Conservation (phyloP, 2,329 filamentous ascomycete genomes). For the Fusarium subtropicale region DNA sequence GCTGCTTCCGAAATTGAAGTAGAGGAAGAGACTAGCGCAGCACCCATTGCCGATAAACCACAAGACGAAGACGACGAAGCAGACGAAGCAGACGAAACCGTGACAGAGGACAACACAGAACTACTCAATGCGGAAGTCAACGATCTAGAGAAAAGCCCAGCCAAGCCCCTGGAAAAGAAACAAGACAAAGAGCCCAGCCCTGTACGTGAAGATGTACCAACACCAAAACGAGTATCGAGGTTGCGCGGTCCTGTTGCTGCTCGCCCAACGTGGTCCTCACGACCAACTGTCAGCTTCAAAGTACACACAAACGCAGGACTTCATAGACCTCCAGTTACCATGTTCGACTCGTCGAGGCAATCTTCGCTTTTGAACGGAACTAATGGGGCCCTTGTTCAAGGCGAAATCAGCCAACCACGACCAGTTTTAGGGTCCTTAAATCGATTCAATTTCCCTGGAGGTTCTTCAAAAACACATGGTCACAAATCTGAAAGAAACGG, state of each 20-base stretch:
- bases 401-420: constrained; percentile 35
- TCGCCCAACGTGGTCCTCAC: constrained; percentile 32
- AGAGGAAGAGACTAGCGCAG: constrained; percentile 17
- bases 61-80: background rate
- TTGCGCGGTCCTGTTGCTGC: constrained; percentile 35
- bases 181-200: background rate
- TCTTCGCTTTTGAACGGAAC: constrained; percentile 16
- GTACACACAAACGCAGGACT: constrained; percentile 42
- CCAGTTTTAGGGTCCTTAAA: constrained; percentile 37
- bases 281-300: constrained; percentile 43
- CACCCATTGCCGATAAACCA: background rate
- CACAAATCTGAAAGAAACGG: constrained; percentile 22
- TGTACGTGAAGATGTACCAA: constrained; percentile 9
- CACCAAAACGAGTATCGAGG: constrained; percentile 12
- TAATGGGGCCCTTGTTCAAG: constrained; percentile 42
- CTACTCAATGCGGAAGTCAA: background rate
- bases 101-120: constrained; percentile 7
- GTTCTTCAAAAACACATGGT: constrained; percentile 24
- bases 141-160: background rate
- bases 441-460: constrained; percentile 19
- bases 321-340: constrained; percentile 39
- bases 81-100: background rate
- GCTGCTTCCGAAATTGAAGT: constrained; percentile 11
- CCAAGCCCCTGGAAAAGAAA: background rate
- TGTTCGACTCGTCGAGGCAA: constrained; percentile 33